Evolutionary conservation across 345 rosid species (phyloP).

Genomic region (Euphorbia tirucalli): DNA sequence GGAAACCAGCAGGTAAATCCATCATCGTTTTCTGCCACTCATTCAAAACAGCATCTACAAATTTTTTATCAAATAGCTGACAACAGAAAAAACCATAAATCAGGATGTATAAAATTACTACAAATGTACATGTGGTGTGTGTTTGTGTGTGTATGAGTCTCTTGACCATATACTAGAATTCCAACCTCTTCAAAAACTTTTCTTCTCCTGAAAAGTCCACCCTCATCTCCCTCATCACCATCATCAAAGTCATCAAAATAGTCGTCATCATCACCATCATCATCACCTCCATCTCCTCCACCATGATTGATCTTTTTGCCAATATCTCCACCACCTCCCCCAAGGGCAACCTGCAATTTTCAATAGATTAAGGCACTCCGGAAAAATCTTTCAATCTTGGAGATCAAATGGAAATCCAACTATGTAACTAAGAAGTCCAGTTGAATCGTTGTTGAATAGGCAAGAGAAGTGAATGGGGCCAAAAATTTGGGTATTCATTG

Average conservation of each 20-base stretch:
- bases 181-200: constrained; percentile 81
- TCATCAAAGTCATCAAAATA: constrained; percentile 94
- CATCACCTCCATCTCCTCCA: constrained; percentile 97
- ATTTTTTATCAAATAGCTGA: constrained; percentile 90
- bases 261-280: constrained; percentile 90
- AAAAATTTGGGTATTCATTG: background rate
- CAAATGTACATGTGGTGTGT: no score
- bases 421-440: background rate
- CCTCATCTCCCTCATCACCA: constrained; percentile 84
- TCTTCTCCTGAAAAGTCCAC: constrained; percentile 83
- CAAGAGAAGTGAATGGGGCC: background rate
- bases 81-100: constrained; percentile 18
- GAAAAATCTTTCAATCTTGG: background rate
- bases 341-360: constrained; percentile 65
- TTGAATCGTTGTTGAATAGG: background rate
- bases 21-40: constrained; percentile 96
- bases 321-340: constrained; percentile 92
- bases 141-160: no score
- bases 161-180: background rate
- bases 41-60: constrained; percentile 84
- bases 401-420: background rate
- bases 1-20: constrained; percentile 96
- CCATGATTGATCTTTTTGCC: constrained; percentile 82
- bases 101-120: background rate
- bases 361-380: constrained; percentile 21